phyloP scores from a whole-genome alignment of 2,329 filamentous ascomycete species.

The Neonectria neomacrospora region DNA sequence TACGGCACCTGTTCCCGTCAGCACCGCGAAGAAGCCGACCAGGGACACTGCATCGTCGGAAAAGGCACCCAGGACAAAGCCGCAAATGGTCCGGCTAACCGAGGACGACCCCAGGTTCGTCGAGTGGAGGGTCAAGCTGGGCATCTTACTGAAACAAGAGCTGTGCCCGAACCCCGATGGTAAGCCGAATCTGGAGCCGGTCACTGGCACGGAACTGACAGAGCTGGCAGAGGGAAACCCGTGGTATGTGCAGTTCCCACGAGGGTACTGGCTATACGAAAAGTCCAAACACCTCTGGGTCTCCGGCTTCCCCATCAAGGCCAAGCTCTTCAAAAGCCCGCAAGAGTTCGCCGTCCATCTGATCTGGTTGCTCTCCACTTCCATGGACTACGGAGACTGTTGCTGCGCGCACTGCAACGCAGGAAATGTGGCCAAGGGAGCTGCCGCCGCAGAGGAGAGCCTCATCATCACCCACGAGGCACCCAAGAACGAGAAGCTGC shows the following conservation, averaged over 20 bases:
- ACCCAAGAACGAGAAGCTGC: constrained; percentile 41
- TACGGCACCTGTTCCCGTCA: constrained; percentile 40
- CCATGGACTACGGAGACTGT: constrained; percentile 60
- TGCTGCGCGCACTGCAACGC: constrained; percentile 62
- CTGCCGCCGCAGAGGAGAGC: constrained; percentile 43
- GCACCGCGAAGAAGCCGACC: constrained; percentile 50
- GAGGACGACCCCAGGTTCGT: constrained; percentile 57
- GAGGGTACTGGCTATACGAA: constrained; percentile 60
- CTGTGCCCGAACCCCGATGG: constrained; percentile 55
- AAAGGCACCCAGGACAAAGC: constrained; percentile 53
- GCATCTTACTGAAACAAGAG: constrained; percentile 59
- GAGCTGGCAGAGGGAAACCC: constrained; percentile 53
- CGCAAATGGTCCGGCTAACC: constrained; percentile 56
- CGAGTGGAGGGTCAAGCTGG: constrained; percentile 59
- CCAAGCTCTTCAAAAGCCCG: constrained; percentile 62
- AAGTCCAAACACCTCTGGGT: constrained; percentile 62
- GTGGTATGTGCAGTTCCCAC: constrained; percentile 58
- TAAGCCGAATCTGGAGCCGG: constrained; percentile 34
- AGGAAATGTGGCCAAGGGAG: constrained; percentile 41
- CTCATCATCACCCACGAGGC: constrained; percentile 39
- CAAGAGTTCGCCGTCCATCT: constrained; percentile 65
- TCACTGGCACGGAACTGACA: constrained; percentile 28
- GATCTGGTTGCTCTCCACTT: constrained; percentile 62
- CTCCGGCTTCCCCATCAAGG: constrained; percentile 60
- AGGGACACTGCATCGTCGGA: constrained; percentile 49